Conservation (phyloP, 2,329 filamentous ascomycete species). For the Alternaria dauci region DNA sequence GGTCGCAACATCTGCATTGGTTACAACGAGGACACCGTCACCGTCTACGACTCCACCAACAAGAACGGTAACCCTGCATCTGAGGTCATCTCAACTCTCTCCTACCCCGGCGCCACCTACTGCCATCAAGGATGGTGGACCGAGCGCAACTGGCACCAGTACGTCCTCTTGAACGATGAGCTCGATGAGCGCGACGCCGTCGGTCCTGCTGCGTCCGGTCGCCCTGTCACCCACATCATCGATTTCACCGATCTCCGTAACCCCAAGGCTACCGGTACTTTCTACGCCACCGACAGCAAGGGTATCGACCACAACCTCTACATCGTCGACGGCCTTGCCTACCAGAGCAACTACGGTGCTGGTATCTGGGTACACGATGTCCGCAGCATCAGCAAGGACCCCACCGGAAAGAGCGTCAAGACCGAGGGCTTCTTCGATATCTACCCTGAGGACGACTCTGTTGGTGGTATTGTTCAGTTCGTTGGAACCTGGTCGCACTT, state of each 20-base stretch:
- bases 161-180: constrained; percentile 46
- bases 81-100: constrained; percentile 64
- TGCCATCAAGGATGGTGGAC: constrained; percentile 68
- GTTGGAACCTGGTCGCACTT: constrained; percentile 56
- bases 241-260: constrained; percentile 45
- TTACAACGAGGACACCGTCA: constrained; percentile 63
- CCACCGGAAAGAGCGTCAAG: constrained; percentile 49
- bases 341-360: constrained; percentile 54
- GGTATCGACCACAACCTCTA: constrained; percentile 59
- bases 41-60: constrained; percentile 62
- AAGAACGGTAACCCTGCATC: constrained; percentile 63
- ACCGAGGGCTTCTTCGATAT: constrained; percentile 55
- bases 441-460: constrained; percentile 53
- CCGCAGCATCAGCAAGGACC: constrained; percentile 49
- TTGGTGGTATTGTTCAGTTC: constrained; percentile 49
- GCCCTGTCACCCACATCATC: constrained; percentile 47
- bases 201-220: constrained; percentile 42
- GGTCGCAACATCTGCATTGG: constrained; percentile 65
- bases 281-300: constrained; percentile 50
- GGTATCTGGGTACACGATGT: constrained; percentile 54
- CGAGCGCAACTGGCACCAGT: constrained; percentile 46
- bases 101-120: constrained; percentile 64
- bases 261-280: constrained; percentile 52
- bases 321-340: constrained; percentile 51
- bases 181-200: constrained; percentile 41